Conservation (phyloP, 176 grass and related monocot species). For the Carex cristatella region DNA sequence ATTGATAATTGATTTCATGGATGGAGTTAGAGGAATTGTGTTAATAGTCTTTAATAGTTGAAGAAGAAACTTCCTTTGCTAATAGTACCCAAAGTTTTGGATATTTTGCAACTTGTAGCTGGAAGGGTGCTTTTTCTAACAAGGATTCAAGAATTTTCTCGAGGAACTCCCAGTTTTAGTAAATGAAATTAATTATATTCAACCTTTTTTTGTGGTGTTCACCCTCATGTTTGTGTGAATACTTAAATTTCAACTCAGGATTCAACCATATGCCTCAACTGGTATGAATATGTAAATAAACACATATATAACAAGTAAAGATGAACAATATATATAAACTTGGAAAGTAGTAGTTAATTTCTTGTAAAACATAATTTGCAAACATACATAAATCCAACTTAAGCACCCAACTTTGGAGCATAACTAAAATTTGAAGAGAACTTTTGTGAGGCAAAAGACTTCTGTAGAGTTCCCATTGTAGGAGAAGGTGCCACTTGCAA, state of each 20-base stretch:
- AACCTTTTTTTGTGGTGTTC: background rate
- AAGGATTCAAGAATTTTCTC: background rate
- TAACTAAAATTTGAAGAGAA: background rate
- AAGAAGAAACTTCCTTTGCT: background rate
- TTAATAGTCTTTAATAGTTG: background rate
- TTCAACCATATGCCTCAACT: background rate
- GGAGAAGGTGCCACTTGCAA: conserved; percentile 75
- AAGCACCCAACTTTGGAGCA: conserved; percentile 1
- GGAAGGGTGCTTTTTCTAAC: background rate
- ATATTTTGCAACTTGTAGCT: background rate
- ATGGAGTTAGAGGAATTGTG: background rate
- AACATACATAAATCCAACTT: background rate
- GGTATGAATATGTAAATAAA: background rate
- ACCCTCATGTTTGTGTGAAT: background rate
- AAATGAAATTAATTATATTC: background rate
- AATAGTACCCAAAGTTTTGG: background rate
- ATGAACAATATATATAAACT: background rate
- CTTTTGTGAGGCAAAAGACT: conserved; percentile 18
- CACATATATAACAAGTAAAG: background rate
- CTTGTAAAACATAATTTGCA: conserved; percentile 3
- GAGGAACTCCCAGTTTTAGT: background rate
- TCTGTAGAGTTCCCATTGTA: conserved; percentile 5
- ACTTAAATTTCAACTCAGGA: background rate
- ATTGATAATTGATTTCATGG: too few relatives aligned
- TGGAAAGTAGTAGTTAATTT: background rate